Percentiles rank a stretch among this genome's conserved stretches.
These are phyloP conservation scores for Dunaliella sp. DNA, from an alignment of 139 green algal species.

Conservation along the genomic window DNA sequence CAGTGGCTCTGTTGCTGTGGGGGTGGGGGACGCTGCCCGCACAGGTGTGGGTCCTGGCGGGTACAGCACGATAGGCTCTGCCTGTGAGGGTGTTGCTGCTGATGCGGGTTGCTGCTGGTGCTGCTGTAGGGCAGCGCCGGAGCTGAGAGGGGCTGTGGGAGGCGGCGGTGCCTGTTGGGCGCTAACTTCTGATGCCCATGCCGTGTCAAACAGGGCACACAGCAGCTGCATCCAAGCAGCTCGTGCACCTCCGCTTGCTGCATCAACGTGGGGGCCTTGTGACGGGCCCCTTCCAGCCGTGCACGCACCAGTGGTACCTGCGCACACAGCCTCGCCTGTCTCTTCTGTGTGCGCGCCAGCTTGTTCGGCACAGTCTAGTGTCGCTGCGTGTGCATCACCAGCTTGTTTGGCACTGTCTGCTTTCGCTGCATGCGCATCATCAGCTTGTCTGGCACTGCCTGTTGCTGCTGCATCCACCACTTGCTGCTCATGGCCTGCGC, in stretches of 20 bases:
- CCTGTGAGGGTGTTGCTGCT: not conserved
- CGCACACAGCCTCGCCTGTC: no score
- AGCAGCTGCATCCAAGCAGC: not conserved
- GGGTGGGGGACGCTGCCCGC: not conserved
- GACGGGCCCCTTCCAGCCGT: no score
- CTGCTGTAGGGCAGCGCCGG: not conserved
- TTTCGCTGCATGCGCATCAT: no score
- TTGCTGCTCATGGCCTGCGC: no score
- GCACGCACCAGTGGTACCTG: no score
- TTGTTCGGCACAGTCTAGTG: no score
- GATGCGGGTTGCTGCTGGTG: not conserved
- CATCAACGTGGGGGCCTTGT: no score
- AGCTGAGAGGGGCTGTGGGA: not conserved
- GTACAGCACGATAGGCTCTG: not conserved
- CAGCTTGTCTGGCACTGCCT: no score
- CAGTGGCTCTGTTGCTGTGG: not conserved
- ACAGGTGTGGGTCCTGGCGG: not conserved
- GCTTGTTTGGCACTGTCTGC: no score
- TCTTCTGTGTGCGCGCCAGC: no score
- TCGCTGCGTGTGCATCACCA: no score
- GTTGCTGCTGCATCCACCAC: no score
- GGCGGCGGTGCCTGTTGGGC: not conserved
- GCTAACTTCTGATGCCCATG: not conserved
- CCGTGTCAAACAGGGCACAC: not conserved
- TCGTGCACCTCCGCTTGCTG: not conserved